These are phyloP conservation scores for Plantago ovata DNA, from an alignment of 257 asterid genomes.

Conservation along the genomic window DNA sequence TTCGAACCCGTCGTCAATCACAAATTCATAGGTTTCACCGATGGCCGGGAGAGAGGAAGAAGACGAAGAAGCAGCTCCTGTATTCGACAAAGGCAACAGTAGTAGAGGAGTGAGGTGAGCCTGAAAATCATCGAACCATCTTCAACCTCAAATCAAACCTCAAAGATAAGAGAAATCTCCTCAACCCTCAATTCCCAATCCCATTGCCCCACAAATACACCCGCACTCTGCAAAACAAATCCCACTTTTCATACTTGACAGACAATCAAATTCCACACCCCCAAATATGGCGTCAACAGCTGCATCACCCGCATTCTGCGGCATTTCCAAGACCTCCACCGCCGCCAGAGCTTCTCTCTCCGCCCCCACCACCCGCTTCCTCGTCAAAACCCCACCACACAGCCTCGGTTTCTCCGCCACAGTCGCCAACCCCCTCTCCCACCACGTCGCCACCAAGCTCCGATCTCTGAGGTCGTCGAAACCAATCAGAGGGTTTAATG, in stretches of 20 bases:
- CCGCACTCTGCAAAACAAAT: background rate
- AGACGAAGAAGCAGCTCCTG: too few relatives aligned
- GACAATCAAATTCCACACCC: constrained; percentile 18
- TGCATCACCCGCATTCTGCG: constrained; percentile 54
- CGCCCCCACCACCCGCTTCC: constrained; percentile 48
- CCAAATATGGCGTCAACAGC: constrained; percentile 58
- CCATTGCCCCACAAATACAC: background rate
- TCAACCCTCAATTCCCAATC: constrained; percentile 1
- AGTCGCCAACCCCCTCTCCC: constrained; percentile 38
- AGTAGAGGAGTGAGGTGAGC: background rate
- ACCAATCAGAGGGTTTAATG: constrained; percentile 46
- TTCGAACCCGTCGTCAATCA: too few relatives aligned
- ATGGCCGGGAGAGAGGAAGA: too few relatives aligned
- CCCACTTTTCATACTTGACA: background rate
- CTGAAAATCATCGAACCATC: constrained; percentile 30
- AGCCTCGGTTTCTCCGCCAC: constrained; percentile 48
- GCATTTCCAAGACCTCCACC: constrained; percentile 37
- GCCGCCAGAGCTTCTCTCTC: constrained; percentile 30
- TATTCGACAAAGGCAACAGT: too few relatives aligned
- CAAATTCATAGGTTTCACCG: too few relatives aligned
- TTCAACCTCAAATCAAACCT: constrained; percentile 37
- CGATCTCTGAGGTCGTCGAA: constrained; percentile 34
- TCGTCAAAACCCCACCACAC: constrained; percentile 43
- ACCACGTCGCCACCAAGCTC: constrained; percentile 47
- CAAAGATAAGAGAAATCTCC: constrained; percentile 43